Evolutionary conservation across 179 eudicot species (phyloP).

Genomic region (Actinidia polygama): DNA sequence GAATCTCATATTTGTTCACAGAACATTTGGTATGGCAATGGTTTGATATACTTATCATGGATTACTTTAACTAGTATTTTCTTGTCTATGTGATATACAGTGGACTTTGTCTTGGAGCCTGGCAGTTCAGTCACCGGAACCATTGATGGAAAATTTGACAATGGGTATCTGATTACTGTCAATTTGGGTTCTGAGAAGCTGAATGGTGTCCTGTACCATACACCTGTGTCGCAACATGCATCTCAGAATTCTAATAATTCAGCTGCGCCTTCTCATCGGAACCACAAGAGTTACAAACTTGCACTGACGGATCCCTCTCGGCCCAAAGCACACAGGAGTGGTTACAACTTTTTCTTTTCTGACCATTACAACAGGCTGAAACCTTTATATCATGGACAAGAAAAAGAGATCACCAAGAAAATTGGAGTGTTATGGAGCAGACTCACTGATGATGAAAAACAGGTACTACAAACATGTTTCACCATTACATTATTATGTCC

Average conservation of each 20-base stretch:
- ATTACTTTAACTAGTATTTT: not conserved
- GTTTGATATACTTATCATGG: not conserved
- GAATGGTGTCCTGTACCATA: slow-evolving; percentile 81
- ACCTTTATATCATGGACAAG: slow-evolving; percentile 58
- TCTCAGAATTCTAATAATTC: slow-evolving; percentile 38
- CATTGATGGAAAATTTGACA: slow-evolving; percentile 77
- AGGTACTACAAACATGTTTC: slow-evolving; percentile 38
- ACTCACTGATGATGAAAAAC: slow-evolving; percentile 60
- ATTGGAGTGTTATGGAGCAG: slow-evolving; percentile 58
- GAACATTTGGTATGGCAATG: not conserved
- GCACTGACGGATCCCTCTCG: slow-evolving; percentile 53
- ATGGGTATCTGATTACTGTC: slow-evolving; percentile 74
- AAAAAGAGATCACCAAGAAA: slow-evolving; percentile 49
- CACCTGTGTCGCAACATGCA: slow-evolving; percentile 34
- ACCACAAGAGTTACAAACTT: slow-evolving; percentile 46
- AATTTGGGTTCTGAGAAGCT: slow-evolving; percentile 66
- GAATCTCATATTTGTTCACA: not conserved
- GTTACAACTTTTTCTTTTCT: slow-evolving; percentile 56
- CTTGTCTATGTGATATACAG: slow-evolving; percentile 39
- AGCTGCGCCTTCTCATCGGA: slow-evolving; percentile 34
- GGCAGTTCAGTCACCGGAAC: slow-evolving; percentile 66
- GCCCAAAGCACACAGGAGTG: slow-evolving; percentile 56
- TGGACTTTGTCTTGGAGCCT: slow-evolving; percentile 38
- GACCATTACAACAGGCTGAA: slow-evolving; percentile 54
- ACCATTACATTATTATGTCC: not conserved